Percentiles rank a stretch among this genome's conserved stretches.
Evolutionary conservation across 768 basidiomycete species (phyloP).

Genomic region (Daedaleopsis sinensis): DNA sequence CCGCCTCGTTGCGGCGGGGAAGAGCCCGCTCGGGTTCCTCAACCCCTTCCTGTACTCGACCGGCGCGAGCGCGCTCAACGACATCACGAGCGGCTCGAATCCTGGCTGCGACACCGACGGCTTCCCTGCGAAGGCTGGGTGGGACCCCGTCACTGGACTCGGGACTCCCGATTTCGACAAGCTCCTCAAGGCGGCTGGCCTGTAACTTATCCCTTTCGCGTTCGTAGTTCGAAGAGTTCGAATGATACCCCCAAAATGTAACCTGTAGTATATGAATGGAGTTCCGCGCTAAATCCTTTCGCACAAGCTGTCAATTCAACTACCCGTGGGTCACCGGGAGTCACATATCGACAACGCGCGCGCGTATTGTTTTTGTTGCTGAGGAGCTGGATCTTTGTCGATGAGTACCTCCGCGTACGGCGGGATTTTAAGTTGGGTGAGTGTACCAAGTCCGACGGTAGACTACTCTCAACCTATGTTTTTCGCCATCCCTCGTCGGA

Average conservation of each 20-base stretch:
- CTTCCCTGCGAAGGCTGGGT: conserved; percentile 36
- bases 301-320: no score
- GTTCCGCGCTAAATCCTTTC: no score
- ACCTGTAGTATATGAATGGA: neutral
- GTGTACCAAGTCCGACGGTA: no score
- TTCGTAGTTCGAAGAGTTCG: no score
- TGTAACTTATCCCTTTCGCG: conserved; percentile 4
- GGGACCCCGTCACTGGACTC: conserved; percentile 38
- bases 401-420: no score
- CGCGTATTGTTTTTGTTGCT: no score
- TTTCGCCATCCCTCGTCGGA: no score
- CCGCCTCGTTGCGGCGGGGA: conserved; percentile 28
- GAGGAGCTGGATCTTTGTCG: no score
- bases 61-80: conserved; percentile 31
- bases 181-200: conserved; percentile 25
- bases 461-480: no score
- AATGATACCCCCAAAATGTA: neutral
- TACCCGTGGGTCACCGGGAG: no score
- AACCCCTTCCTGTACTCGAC: conserved; percentile 37
- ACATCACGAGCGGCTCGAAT: conserved; percentile 38
- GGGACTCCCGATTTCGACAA: conserved; percentile 37
- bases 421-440: no score
- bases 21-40: conserved; percentile 37
- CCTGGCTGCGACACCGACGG: conserved; percentile 42
- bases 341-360: no score